Conservation (phyloP, 768 basidiomycete genomes). For the Boletus rubropictus region DNA sequence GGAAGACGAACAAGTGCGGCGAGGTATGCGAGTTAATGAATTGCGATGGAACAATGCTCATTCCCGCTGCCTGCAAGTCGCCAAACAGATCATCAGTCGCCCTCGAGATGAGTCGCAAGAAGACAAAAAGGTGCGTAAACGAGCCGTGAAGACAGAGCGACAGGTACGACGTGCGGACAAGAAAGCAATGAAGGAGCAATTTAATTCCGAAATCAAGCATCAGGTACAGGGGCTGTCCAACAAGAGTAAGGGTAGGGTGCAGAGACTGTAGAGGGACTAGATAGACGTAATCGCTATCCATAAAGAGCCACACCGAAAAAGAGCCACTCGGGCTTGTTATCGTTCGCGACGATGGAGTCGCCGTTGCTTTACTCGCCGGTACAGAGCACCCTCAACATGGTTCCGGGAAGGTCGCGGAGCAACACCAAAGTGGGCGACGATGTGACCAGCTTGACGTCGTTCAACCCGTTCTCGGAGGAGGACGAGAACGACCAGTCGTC, state of each 20-base stretch:
- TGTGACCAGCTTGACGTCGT: constrained; percentile 72
- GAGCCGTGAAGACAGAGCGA: constrained; percentile 59
- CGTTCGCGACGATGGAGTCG: constrained; percentile 30
- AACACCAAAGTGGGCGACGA: constrained; percentile 55
- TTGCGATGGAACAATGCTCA: constrained; percentile 1
- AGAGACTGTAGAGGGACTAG: constrained; percentile 17
- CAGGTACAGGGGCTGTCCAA: constrained; percentile 48
- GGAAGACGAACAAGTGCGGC: constrained; percentile 15
- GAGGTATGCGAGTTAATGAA: constrained; percentile 21
- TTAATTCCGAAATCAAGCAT: constrained; percentile 54
- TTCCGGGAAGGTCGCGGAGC: constrained; percentile 56
- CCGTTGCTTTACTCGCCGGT: constrained; percentile 26
- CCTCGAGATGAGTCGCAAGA: constrained; percentile 72
- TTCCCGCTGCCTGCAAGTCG: neutral
- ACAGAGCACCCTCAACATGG: constrained; percentile 32
- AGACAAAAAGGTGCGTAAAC: constrained; percentile 68
- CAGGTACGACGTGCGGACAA: constrained; percentile 63
- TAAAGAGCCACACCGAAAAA: constrained; percentile 9
- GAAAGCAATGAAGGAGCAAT: constrained; percentile 59
- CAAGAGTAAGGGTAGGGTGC: constrained; percentile 25
- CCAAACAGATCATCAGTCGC: constrained; percentile 53
- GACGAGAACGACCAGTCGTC: constrained; percentile 87
- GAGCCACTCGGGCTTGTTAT: constrained; percentile 2
- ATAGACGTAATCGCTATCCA: neutral
- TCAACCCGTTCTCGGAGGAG: constrained; percentile 90